Conservation (phyloP, 495 filamentous ascomycete genomes). For the Lineolata rhizophorae region DNA sequence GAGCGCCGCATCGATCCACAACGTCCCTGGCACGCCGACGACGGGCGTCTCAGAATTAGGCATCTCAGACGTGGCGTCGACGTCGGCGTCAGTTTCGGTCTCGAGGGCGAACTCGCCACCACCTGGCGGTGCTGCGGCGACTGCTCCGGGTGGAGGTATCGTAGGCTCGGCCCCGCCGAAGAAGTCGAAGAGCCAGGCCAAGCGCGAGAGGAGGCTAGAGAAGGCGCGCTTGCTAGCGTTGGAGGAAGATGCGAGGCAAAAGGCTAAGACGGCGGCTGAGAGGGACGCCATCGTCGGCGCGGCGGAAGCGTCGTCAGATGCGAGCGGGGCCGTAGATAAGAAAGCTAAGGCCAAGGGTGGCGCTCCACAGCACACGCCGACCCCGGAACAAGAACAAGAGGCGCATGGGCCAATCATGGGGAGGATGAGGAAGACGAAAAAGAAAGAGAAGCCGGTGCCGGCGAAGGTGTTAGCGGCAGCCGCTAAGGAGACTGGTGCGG, state of each 20-base stretch:
- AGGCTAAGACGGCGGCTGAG: constrained; percentile 28
- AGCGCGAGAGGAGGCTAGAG: constrained; percentile 55
- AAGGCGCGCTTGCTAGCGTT: constrained; percentile 40
- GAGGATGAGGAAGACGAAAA: constrained; percentile 82
- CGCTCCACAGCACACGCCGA: too few species aligned
- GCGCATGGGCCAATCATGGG: constrained; percentile 67
- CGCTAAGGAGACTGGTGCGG: too few species aligned
- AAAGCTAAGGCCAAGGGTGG: too few species aligned
- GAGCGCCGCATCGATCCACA: constrained; percentile 34
- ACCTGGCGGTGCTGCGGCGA: too few species aligned
- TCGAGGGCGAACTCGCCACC: constrained; percentile 74
- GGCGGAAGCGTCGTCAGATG: too few species aligned
- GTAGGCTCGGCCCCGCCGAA: constrained; percentile 55
- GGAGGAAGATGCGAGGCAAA: constrained; percentile 35
- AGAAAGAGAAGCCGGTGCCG: constrained; percentile 18
- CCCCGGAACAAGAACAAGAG: too few species aligned
- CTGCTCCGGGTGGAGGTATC: constrained; percentile 28
- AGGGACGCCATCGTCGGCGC: too few species aligned
- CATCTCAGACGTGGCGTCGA: constrained; percentile 58
- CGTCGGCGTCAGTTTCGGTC: constrained; percentile 55
- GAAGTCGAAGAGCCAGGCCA: constrained; percentile 79
- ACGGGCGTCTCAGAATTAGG: constrained; percentile 52
- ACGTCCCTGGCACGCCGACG: constrained; percentile 61
- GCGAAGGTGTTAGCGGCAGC: neutral
- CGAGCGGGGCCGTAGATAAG: too few species aligned